These are phyloP conservation scores for Epichloe gansuensis DNA, from an alignment of 2,329 filamentous ascomycete species.

Conservation along the genomic window DNA sequence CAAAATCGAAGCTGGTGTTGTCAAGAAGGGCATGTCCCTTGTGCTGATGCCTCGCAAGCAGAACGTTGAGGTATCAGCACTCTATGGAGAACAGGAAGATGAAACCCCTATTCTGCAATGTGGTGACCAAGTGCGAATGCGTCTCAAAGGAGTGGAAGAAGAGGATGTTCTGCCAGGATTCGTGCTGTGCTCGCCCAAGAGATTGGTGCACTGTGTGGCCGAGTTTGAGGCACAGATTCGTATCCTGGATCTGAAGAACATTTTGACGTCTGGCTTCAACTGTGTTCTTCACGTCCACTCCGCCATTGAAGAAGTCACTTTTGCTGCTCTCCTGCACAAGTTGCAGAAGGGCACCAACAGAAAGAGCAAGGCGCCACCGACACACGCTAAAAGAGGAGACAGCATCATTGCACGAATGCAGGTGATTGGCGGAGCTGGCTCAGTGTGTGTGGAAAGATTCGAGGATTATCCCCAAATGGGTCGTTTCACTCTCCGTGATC, in stretches of 20 bases:
- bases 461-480: slow-evolving; percentile 94
- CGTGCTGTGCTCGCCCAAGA: slow-evolving; percentile 88
- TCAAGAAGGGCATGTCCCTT: slow-evolving; percentile 78
- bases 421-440: slow-evolving; percentile 71
- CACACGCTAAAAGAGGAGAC: slow-evolving; percentile 71
- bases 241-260: slow-evolving; percentile 87
- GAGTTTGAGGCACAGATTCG: slow-evolving; percentile 94
- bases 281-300: slow-evolving; percentile 96
- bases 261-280: slow-evolving; percentile 90
- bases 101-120: slow-evolving; percentile 73
- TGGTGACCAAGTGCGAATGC: slow-evolving; percentile 87
- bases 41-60: slow-evolving; percentile 95
- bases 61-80: slow-evolving; percentile 64
- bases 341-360: slow-evolving; percentile 87
- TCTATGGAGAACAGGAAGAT: slow-evolving; percentile 94
- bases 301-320: slow-evolving; percentile 94
- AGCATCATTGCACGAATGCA: slow-evolving; percentile 89
- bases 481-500: slow-evolving; percentile 79
- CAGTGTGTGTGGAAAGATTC: slow-evolving; percentile 86
- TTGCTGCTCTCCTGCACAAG: slow-evolving; percentile 78
- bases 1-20: slow-evolving; percentile 87
- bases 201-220: slow-evolving; percentile 79
- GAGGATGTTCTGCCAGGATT: slow-evolving; percentile 94
- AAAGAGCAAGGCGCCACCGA: slow-evolving; percentile 86
- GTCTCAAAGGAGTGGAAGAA: slow-evolving; percentile 89